Base-by-base conservation (phyloP, 306 rosid species). In the Cucurbita moschata region DNA sequence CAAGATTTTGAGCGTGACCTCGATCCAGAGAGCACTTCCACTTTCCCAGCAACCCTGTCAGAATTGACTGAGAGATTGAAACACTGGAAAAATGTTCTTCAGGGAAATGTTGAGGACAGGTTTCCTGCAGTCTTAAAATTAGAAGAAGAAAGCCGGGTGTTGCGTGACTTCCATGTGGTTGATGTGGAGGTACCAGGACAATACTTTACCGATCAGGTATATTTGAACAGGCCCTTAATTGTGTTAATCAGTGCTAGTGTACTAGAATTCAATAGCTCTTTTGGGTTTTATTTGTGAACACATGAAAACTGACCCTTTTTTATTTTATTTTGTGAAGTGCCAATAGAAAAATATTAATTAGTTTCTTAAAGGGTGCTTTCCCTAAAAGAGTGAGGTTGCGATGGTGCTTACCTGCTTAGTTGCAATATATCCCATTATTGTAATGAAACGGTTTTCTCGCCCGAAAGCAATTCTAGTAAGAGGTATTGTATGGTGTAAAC, bases 181-280 rank as follows among this genome's bases (percentile, higher is more conserved):
- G 99, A 95, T 84, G 97, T 95, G 63, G 99, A 95, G 84, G 99
- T 95, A 75, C 99, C 99, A 3, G 98, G 98, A 77, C 98, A 94
- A 77, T 94, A 95, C 82, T 95, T 95, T 81, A 82, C 86, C 23
- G 96, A 95, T 80, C 97, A 95, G 97, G 99, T 95, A 79, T 49
- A 62, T 44, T 73, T 71, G 44, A 65, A 23, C 13, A 6, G 5
- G 76, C 62, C 75, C 81, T 54, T 50, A 49, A 68, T 46, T 68
- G 19, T 26, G 11, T 5, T 5, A 19, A 44, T 44, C 72, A 44
- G 71, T 64, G 30, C 40, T 39, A 39, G 10, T 6, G 44, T 66
- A 9, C 7, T 40, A 40, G 51, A 64, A 40, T 10, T 40, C 51
- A 64, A 2, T 64, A 40, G 30, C 51, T 64, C 9, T 39, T 2